Evolutionary conservation across 345 rosid species (phyloP), one percentile per base, ranked within the genome.

Genomic region (Chamaenerion angustifolium): DNA sequence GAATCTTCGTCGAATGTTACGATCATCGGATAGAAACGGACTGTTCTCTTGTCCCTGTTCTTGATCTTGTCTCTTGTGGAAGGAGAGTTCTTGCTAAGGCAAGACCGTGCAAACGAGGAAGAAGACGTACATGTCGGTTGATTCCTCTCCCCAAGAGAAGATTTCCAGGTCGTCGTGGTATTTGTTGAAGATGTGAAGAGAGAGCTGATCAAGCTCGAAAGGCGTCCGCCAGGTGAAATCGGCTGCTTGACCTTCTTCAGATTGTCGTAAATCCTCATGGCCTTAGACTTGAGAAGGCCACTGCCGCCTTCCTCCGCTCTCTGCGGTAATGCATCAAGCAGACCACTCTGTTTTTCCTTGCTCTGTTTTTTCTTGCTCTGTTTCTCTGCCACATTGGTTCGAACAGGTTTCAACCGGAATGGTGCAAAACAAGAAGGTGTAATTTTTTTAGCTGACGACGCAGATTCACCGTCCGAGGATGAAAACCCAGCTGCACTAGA

Each of bases 401-500:
- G 68, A 8, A 74, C 68, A 0, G 81, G 78, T 64, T 55, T 72
- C 27, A 77, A 71, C 68, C 68, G 56, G 8, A 48, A 49, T 3
- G 64, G 67, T n/a, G 58, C 64, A 11, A 61, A 71, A 46, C 82
- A 72, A 16, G 74, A 68, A 11, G 78, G 37, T 8, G 37, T 51
- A 8, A 46, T 65, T 3, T 78, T 63, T 53, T 68, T 77, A 16
- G 68, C 64, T 13, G 59, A 70, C n/a, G 63, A 56, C 23, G 66
- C 45, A n/a, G 79, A 66, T 12, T 90, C 98, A 0, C 81, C 76
- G 46, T 86, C 95, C 6, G 95, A 90, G 31, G 90, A 79, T 12
- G 98, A 90, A 70, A 83, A 79, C 10, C 79, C 83, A 13, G 81
- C 80, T 0, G 79, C 83, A 57, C 77, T 86, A 1, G 92, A 81